Evolutionary conservation across 306 rosid genomes (phyloP), one percentile per base, ranked within the genome.

Genomic region (Pyrus bretschneideri): DNA sequence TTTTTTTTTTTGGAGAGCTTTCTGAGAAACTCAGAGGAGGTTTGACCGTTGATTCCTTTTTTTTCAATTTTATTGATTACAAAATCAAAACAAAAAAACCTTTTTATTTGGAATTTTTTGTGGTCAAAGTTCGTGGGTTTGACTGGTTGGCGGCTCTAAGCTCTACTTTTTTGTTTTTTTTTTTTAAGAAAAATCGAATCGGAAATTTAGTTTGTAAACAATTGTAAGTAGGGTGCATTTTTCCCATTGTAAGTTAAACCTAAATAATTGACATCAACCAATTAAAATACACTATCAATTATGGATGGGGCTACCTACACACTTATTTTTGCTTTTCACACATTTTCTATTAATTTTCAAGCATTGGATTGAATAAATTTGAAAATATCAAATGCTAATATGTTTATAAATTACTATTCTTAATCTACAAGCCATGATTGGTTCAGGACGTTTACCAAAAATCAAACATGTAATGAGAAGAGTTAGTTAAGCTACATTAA

Each of bases 91-190:
- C 18, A 15, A 15, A 14, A 14, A 51, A 51, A 9, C 9, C 14
- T 33, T 33, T 54, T 35, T 27, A 71, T 25, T 60, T 57, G 13
- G 6, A 51, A 3, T 55, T 11, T 59, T 31, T 74, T 13, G 65
- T 30, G 84, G 93, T 91, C 97, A 87, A 85, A 91, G 68, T 75
- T 78, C 83, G 88, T 87, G 93, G 79, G 80, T 91, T 89, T 87
- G 97, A 91, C 91, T 80, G 76, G 73, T 46, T 84, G 93, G 98
- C 95, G 91, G 96, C 93, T 76, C 15, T 51, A 46, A 14, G 7
- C 54, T 46, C 54, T 14, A 49, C 55, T 49, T 4, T 49, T 2
- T 15, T 13, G 4, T 49, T 49, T 4, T 0, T 4, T 15, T 4
- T 49, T 1, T 23, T 58, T 22, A 22, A 22, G 3, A 22, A 58